These are phyloP conservation scores for Rhodotorula sp. DNA, from an alignment of 1,284 basidiomycete species.

Conservation along the genomic window DNA sequence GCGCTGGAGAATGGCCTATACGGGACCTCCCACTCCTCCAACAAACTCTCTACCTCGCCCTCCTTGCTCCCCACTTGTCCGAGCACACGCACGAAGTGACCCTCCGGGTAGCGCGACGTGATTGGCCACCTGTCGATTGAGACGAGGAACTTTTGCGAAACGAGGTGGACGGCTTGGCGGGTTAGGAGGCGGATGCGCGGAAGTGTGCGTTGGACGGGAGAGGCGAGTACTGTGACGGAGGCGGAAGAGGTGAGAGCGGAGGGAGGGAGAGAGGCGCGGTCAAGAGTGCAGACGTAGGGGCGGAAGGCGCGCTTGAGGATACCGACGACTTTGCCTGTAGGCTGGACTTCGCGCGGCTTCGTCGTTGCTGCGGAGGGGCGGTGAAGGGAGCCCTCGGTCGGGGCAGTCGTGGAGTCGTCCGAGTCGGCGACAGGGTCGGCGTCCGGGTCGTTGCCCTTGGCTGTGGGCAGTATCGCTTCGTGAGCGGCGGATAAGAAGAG, in stretches of 20 bases:
- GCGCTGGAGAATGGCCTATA: slow-evolving; percentile 95
- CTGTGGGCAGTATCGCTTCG: slow-evolving; percentile 43
- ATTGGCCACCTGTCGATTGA: slow-evolving; percentile 89
- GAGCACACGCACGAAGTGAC: slow-evolving; percentile 91
- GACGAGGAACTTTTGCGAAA: slow-evolving; percentile 94
- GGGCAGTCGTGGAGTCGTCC: slow-evolving; percentile 36
- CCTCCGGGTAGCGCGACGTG: slow-evolving; percentile 88
- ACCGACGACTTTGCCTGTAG: slow-evolving; percentile 88
- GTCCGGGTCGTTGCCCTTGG: slow-evolving; percentile 86
- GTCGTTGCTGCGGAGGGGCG: not conserved
- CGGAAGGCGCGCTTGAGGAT: slow-evolving; percentile 95
- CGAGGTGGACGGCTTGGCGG: slow-evolving; percentile 81
- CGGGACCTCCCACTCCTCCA: slow-evolving; percentile 94
- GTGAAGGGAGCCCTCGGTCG: not conserved
- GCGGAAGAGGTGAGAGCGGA: slow-evolving; percentile 64
- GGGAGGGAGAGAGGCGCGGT: slow-evolving; percentile 78
- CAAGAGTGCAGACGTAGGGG: slow-evolving; percentile 89
- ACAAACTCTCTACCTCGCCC: slow-evolving; percentile 89
- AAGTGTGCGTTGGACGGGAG: slow-evolving; percentile 84
- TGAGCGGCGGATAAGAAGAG: not conserved
- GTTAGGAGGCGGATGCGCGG: slow-evolving; percentile 93
- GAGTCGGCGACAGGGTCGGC: slow-evolving; percentile 55
- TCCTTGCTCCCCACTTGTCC: slow-evolving; percentile 91
- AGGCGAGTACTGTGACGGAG: slow-evolving; percentile 72
- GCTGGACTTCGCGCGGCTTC: slow-evolving; percentile 57